phyloP scores from a whole-genome alignment of 352 stramenopile genomes.

The Paralagenidium karlingii region DNA sequence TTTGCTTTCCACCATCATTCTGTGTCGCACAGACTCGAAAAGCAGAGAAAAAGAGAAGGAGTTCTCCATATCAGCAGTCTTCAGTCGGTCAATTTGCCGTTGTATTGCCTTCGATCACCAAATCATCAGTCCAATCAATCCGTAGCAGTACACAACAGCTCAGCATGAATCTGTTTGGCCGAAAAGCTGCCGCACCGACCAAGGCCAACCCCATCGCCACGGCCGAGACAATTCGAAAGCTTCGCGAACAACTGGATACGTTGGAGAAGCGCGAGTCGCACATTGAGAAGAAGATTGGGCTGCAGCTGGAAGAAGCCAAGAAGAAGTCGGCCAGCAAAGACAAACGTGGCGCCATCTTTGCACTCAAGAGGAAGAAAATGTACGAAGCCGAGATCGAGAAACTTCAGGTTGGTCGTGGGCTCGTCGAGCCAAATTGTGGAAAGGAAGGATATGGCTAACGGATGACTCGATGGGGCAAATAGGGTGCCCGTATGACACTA shows the following conservation, averaged over 20 bases:
- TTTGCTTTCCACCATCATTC: no score
- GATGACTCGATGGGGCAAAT: background rate
- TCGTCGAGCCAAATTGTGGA: no score
- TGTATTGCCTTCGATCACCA: no score
- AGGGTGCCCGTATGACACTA: conserved; percentile 92
- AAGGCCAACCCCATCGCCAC: conserved; percentile 43
- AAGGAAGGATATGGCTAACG: background rate
- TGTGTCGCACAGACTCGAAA: no score
- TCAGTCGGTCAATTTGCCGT: no score
- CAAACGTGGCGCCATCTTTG: conserved; percentile 96
- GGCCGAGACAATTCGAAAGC: conserved; percentile 84
- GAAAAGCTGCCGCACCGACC: conserved; percentile 47
- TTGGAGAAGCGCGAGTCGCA: conserved; percentile 92
- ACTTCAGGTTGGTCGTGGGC: conserved; percentile 70
- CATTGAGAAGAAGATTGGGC: conserved; percentile 94
- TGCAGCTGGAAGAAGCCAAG: conserved; percentile 90
- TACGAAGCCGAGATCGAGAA: conserved; percentile 97
- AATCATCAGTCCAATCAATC: no score
- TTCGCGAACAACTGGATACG: conserved; percentile 83
- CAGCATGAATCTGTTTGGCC: conserved; percentile 79
- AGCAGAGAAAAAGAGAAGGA: no score
- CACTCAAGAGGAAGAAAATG: conserved; percentile 98
- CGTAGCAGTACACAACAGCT: background rate
- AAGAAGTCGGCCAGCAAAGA: conserved; percentile 93
- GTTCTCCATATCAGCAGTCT: no score